Evolutionary conservation across 148 eudicot genomes (phyloP), one percentile per base, ranked within the genome.

Genomic region (Fagopyrum tataricum): DNA sequence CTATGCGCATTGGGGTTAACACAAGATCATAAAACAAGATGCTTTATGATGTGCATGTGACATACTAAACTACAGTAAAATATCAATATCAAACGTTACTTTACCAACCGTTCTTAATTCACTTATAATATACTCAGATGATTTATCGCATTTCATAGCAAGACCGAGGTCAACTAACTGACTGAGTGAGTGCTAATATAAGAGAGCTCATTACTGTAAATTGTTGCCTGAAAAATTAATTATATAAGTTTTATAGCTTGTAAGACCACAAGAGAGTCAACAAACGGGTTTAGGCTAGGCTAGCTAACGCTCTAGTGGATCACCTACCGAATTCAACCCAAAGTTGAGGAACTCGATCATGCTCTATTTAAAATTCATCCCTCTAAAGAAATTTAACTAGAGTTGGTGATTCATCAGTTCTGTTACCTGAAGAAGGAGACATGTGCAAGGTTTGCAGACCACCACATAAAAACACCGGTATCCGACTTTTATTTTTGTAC

Each of bases 401-500:
- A 20, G 37, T 23, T 58, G 64, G 64, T 58, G 62, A n/a, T 56
- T 56, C 44, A 37, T 64, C 3, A 59, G 41, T 12, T 64, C 37
- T 6, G 43, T 43, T 20, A 95, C 98, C 98, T 90, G 80, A 95
- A 95, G 72, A 95, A 86, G 76, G 98, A 95, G 74, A 95, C 98
- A 81, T 95, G 98, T 51, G 97, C 98, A 41, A 95, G 84, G 69
- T 91, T 95, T 61, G 98, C 77, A 78, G 98, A 97, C 98, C 98
- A 95, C 98, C 98, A 95, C 98, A 95, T 95, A 78, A n/a, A n/a
- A n/a, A n/a, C n/a, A n/a, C n/a, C n/a, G n/a, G n/a, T n/a, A n/a
- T n/a, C n/a, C n/a, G n/a, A n/a, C n/a, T n/a, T n/a, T n/a, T n/a
- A n/a, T n/a, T n/a, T n/a, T n/a, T n/a, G n/a, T n/a, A n/a, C n/a